phyloP scores from a whole-genome alignment of 2,329 filamentous ascomycete genomes.

The Celoporthe dispersa region DNA sequence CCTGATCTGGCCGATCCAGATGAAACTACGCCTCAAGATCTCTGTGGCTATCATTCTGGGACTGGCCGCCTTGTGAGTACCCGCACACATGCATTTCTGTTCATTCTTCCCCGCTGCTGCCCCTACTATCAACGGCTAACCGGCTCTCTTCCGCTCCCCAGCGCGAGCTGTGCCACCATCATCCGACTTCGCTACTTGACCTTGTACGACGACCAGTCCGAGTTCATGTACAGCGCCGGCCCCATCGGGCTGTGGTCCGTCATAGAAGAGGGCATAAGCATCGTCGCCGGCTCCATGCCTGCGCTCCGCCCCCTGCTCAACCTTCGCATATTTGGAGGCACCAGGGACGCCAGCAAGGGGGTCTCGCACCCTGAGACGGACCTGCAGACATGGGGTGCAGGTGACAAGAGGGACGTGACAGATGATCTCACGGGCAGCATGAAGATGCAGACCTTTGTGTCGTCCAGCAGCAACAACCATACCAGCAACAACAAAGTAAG shows the following conservation, averaged over 20 bases:
- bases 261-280: constrained; percentile 53
- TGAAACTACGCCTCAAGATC: constrained; percentile 49
- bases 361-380: neutral
- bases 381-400: neutral
- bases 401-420: neutral
- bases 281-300: constrained; percentile 52
- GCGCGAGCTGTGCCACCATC: constrained; percentile 43
- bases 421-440: neutral
- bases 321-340: constrained; percentile 34
- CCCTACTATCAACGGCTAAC: neutral
- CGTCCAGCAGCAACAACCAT: constrained; percentile 5
- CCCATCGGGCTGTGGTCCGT: constrained; percentile 52
- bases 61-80: constrained; percentile 47
- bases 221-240: constrained; percentile 46
- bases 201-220: constrained; percentile 43
- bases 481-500: constrained; percentile 15
- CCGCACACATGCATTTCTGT: neutral
- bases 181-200: constrained; percentile 49
- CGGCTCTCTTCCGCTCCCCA: constrained; percentile 24
- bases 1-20: constrained; percentile 47
- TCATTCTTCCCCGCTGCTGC: neutral
- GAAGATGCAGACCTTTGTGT: constrained; percentile 2
- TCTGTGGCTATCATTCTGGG: constrained; percentile 49
- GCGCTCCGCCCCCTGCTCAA: constrained; percentile 50
- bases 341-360: neutral